Evolutionary conservation across 1,284 basidiomycete species (phyloP).

Genomic region (Puccinia coronata): DNA sequence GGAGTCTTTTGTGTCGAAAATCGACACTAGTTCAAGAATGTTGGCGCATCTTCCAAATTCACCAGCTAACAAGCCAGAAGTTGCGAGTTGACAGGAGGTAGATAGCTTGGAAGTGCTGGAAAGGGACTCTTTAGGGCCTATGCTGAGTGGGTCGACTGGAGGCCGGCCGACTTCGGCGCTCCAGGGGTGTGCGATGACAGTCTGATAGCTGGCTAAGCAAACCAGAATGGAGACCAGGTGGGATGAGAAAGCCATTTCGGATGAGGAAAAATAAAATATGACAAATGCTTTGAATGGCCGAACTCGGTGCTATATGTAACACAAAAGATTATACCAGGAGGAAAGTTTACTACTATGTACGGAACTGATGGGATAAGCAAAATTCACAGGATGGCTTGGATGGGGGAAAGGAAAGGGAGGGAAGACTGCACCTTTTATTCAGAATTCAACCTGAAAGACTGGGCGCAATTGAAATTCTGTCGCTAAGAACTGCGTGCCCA

Average conservation of each 20-base stretch:
- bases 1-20: neutral
- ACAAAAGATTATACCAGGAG: too few relatives aligned
- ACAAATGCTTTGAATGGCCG: too few relatives aligned
- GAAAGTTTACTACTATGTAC: too few relatives aligned
- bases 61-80: neutral
- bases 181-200: neutral
- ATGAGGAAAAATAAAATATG: too few relatives aligned
- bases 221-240: neutral
- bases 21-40: slow-evolving; percentile 20
- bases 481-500: too few relatives aligned
- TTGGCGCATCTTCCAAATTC: slow-evolving; percentile 23
- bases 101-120: slow-evolving; percentile 7
- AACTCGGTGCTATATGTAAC: too few relatives aligned
- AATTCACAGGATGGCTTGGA: neutral
- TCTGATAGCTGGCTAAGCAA: neutral
- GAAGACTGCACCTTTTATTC: too few relatives aligned
- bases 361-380: neutral
- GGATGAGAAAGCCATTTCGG: neutral
- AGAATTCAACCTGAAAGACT: too few relatives aligned
- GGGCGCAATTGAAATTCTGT: too few relatives aligned
- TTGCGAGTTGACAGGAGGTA: slow-evolving; percentile 15
- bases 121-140: neutral
- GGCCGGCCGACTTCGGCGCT: neutral
- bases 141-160: neutral
- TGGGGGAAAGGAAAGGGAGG: too few relatives aligned